Conservation (phyloP, 2,329 filamentous ascomycete species). For the Pyrenochaeta sp. region DNA sequence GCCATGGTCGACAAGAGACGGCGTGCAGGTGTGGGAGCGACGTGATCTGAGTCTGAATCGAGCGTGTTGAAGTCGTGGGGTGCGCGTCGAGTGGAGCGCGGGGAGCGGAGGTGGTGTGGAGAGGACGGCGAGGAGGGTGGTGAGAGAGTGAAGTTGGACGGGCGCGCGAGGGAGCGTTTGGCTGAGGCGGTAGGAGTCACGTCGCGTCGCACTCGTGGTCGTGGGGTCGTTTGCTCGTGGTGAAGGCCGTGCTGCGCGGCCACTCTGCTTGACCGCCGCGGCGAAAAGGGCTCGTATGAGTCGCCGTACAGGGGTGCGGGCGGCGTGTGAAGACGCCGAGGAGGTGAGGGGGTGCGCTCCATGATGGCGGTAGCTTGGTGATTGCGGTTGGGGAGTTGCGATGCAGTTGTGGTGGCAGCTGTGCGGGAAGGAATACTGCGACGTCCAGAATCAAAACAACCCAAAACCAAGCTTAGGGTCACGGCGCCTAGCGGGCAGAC, state of each 20-base stretch:
- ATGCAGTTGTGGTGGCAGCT: slow-evolving; percentile 17
- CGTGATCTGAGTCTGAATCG: slow-evolving; percentile 42
- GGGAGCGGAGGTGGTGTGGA: slow-evolving; percentile 37
- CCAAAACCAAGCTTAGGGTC: slow-evolving; percentile 17
- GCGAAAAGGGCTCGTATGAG: slow-evolving; percentile 75
- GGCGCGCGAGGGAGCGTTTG: slow-evolving; percentile 38
- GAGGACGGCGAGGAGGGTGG: slow-evolving; percentile 52
- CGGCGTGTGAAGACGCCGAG: slow-evolving; percentile 68
- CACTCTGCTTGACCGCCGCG: slow-evolving; percentile 70
- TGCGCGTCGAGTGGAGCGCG: slow-evolving; percentile 40
- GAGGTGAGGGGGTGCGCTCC: slow-evolving; percentile 67
- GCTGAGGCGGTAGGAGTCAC: slow-evolving; percentile 39
- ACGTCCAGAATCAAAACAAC: slow-evolving; percentile 36
- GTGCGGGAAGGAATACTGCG: slow-evolving; percentile 19
- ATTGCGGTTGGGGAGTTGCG: slow-evolving; percentile 13
- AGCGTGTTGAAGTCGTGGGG: slow-evolving; percentile 26
- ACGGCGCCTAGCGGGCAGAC: slow-evolving; percentile 7
- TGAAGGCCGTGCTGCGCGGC: slow-evolving; percentile 59
- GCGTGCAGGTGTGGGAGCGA: slow-evolving; percentile 33
- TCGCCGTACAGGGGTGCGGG: slow-evolving; percentile 75
- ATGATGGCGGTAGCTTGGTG: slow-evolving; percentile 26
- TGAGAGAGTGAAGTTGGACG: slow-evolving; percentile 57
- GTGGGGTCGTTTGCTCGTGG: slow-evolving; percentile 33
- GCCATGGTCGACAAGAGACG: slow-evolving; percentile 37
- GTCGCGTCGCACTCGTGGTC: slow-evolving; percentile 35